Evolutionary conservation across 1,139 yeast species (phyloP).

Genomic region (Candida sp.): DNA sequence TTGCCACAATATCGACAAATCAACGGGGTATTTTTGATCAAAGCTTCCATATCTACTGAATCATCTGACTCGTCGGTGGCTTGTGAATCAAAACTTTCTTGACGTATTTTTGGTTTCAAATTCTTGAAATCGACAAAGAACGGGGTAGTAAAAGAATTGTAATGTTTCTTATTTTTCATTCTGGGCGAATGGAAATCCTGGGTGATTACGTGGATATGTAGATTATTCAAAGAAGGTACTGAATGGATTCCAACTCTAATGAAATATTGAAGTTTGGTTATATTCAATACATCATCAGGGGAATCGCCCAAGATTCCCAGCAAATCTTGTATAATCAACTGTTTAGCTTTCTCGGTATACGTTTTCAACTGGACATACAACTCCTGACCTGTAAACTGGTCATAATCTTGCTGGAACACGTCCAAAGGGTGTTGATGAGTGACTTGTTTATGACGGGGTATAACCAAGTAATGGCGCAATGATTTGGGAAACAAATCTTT

Average conservation of each 20-base stretch:
- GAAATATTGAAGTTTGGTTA: slow-evolving; percentile 25
- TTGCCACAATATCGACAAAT: slow-evolving; percentile 48
- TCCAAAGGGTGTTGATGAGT: slow-evolving; percentile 51
- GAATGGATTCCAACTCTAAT: slow-evolving; percentile 66
- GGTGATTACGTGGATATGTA: slow-evolving; percentile 74
- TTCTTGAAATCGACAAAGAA: slow-evolving; percentile 58
- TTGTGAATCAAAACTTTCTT: slow-evolving; percentile 5
- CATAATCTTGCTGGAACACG: slow-evolving; percentile 36
- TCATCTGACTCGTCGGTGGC: slow-evolving; percentile 8
- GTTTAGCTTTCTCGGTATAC: slow-evolving; percentile 44
- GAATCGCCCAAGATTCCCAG: slow-evolving; percentile 10
- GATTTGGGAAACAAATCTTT: slow-evolving; percentile 67
- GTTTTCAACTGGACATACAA: slow-evolving; percentile 26
- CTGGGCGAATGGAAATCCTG: slow-evolving; percentile 54
- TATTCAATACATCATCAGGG: slow-evolving; percentile 8
- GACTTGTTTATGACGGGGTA: slow-evolving; percentile 47
- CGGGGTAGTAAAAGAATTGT: slow-evolving; percentile 62
- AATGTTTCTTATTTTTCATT: slow-evolving; percentile 64
- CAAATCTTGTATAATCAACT: slow-evolving; percentile 35
- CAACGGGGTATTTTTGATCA: slow-evolving; percentile 36
- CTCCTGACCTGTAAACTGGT: slow-evolving; percentile 12
- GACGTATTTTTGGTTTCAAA: slow-evolving; percentile 10
- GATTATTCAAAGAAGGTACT: slow-evolving; percentile 63
- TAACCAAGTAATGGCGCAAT: slow-evolving; percentile 53
- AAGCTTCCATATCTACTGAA: slow-evolving; percentile 17